Evolutionary conservation across 1,139 yeast genomes (phyloP).

Genomic region (Diutina rugosa): DNA sequence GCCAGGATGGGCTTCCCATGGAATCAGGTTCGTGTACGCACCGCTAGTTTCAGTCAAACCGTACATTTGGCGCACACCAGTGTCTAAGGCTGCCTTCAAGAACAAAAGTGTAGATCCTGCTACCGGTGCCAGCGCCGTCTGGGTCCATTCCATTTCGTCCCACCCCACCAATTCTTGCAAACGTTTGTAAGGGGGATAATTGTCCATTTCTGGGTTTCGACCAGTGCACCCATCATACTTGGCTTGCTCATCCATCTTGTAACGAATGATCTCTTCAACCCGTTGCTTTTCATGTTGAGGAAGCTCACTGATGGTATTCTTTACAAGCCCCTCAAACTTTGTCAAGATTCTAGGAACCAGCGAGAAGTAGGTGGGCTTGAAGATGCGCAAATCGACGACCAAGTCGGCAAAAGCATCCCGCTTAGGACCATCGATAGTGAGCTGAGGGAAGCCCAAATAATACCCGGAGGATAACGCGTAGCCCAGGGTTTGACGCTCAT

Average conservation of each 20-base stretch:
- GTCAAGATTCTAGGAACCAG: constrained; percentile 22
- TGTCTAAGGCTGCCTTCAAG: constrained; percentile 10
- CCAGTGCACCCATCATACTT: constrained; percentile 6
- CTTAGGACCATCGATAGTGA: constrained; percentile 9
- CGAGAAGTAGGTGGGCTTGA: constrained; percentile 16
- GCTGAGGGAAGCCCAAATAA: constrained; percentile 33
- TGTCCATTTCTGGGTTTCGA: constrained; percentile 3
- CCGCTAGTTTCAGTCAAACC: constrained; percentile 12
- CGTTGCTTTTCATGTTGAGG: not conserved
- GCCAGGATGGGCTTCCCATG: constrained; percentile 9
- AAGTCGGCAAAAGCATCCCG: constrained; percentile 10
- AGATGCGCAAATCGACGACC: constrained; percentile 21
- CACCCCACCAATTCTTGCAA: constrained; percentile 9
- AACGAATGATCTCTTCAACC: constrained; percentile 6
- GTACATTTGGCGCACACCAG: constrained; percentile 10
- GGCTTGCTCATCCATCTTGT: constrained; percentile 7
- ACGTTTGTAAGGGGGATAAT: constrained; percentile 7
- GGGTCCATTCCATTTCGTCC: constrained; percentile 11
- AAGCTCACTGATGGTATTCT: constrained; percentile 5
- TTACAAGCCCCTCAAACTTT: constrained; percentile 16
- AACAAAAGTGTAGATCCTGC: constrained; percentile 9
- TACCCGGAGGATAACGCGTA: constrained; percentile 18
- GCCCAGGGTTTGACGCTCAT: constrained; percentile 19
- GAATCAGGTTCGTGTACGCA: constrained; percentile 6
- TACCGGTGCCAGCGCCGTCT: constrained; percentile 12